Evolutionary conservation across 2,329 filamentous ascomycete species (phyloP).

Genomic region (Cladosporium sp.): DNA sequence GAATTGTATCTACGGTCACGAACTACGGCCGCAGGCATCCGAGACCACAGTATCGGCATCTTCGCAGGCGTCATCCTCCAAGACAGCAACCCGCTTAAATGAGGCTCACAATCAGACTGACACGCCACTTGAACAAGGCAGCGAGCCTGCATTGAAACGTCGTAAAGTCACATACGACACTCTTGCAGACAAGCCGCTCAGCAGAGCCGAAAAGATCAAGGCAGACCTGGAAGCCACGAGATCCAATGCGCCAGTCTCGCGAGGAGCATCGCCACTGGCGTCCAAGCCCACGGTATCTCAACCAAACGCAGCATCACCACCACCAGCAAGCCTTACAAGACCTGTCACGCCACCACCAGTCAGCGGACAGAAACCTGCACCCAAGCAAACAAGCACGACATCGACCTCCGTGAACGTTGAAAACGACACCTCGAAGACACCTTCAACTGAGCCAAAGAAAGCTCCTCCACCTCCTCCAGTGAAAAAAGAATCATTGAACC

Average conservation of each 20-base stretch:
- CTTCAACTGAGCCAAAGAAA: not conserved
- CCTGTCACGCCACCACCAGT: conserved; percentile 20
- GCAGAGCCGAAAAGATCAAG: conserved; percentile 24
- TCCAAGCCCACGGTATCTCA: not conserved
- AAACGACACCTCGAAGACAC: not conserved
- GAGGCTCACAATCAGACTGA: not conserved
- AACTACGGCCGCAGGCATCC: conserved; percentile 19
- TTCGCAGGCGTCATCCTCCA: not conserved
- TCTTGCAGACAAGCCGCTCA: conserved; percentile 26
- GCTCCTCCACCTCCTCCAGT: not conserved
- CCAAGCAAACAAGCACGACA: conserved; percentile 8
- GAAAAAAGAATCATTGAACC: conserved; percentile 51
- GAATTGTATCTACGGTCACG: conserved; percentile 58
- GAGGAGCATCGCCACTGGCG: not conserved
- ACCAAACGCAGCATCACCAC: not conserved
- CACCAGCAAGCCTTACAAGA: conserved; percentile 19
- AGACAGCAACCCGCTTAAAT: not conserved
- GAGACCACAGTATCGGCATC: not conserved
- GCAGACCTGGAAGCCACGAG: conserved; percentile 12
- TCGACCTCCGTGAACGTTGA: not conserved
- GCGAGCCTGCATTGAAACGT: conserved; percentile 25
- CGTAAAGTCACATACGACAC: conserved; percentile 27
- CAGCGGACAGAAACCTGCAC: not conserved
- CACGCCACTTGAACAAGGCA: not conserved
- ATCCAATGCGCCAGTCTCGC: conserved; percentile 5